Evolutionary conservation across 768 basidiomycete species (phyloP), one percentile per base, ranked within the genome.

Genomic region (Podaxis mareebaensis): DNA sequence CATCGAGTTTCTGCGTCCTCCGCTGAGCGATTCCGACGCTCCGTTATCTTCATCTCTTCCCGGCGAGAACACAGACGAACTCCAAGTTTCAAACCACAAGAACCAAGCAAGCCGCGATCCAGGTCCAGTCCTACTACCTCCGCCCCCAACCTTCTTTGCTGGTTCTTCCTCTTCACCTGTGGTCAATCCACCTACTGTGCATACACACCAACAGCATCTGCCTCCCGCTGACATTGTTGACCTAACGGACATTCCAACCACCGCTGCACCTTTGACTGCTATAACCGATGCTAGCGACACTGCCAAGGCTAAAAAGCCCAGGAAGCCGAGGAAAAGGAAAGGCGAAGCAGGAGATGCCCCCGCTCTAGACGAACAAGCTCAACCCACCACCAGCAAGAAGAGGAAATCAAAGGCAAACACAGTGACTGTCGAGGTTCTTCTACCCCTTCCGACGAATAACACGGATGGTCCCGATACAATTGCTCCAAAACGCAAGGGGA

Each of bases 121-220:
- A 42, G 68, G 68, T 57, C 53, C 62, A 13, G 64, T 53, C n/a
- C 20, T 58, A 12, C 42, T 61, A 24, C 55, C 63, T 6, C 75
- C 73, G 4, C 82, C 82, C 36, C 75, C 77, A 3, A 79, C 79
- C 17, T 83, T 82, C 68, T 83, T 84, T 46, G 79, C 81, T 11
- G 72, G 76, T 3, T 78, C 83, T 6, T 80, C 83, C 11, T 79
- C 82, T 0, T 48, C 44, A 26, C 22, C 46, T n/a, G 33, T 33
- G 3, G 15, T 28, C 55, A 36, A 49, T 12, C 66, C 74, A 17
- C 69, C 74, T 12, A 54, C 70, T 8, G 72, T 61, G 24, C 51
- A 55, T 1, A 20, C 53, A 36, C 49, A 48, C 3, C 39, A 40
- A 3, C 22, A 30, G 26, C 33, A n/a, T 12, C 51, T 30, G 6